Conservation (phyloP, 192 early-diverging fungal species). For the Linnemannia schmuckeri region DNA sequence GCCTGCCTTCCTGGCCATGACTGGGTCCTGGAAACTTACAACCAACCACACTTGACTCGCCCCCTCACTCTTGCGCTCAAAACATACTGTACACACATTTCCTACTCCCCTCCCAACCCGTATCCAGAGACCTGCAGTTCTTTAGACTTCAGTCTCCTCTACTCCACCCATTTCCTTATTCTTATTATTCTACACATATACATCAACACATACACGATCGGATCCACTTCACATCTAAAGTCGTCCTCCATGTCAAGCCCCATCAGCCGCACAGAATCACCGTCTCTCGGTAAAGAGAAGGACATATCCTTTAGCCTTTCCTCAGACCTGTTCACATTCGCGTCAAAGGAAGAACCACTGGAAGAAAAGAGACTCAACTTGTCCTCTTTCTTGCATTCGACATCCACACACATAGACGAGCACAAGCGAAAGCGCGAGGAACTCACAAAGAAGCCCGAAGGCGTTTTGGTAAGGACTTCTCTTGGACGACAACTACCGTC, state of each 20-base stretch:
- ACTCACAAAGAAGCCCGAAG: constrained; percentile 31
- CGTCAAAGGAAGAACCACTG: neutral
- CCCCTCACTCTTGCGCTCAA: too few relatives aligned
- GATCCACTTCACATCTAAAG: neutral
- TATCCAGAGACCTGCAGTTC: too few relatives aligned
- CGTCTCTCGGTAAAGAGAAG: constrained; percentile 21
- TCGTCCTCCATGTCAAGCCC: constrained; percentile 28
- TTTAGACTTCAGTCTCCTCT: too few relatives aligned
- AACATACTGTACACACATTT: too few relatives aligned
- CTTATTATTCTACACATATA: neutral
- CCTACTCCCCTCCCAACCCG: neutral
- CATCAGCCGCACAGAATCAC: constrained; percentile 35
- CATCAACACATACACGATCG: neutral
- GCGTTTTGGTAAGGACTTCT: constrained; percentile 1
- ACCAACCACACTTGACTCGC: too few relatives aligned
- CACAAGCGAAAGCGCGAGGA: constrained; percentile 53
- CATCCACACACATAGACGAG: constrained; percentile 25
- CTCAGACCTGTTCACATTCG: neutral
- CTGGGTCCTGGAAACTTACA: too few relatives aligned
- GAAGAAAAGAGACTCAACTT: neutral
- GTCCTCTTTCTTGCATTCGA: neutral
- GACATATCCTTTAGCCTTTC: neutral
- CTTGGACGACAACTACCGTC: neutral
- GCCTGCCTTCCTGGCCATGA: too few relatives aligned
- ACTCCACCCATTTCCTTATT: too few relatives aligned